Conservation (phyloP, 306 rosid species). For the Cucumis cinereus region DNA sequence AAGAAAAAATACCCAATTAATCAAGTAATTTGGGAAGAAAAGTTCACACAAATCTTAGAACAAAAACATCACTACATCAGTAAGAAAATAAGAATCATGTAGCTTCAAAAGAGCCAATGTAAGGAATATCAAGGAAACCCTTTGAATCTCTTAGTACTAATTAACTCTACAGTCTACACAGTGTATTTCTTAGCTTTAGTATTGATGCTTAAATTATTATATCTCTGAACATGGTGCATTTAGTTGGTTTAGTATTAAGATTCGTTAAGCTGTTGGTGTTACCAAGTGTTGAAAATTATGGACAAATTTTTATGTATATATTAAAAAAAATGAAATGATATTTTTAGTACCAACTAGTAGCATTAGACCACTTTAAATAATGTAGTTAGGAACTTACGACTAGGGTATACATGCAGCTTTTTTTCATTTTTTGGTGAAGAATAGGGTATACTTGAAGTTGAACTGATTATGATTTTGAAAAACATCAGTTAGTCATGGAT, state of each 20-base stretch:
- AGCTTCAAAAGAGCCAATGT: too few relatives aligned
- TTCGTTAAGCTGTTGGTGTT: background rate
- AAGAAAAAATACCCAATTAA: too few relatives aligned
- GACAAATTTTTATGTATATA: background rate
- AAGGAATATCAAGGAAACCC: too few relatives aligned
- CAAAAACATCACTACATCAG: too few relatives aligned
- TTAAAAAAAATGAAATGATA: background rate
- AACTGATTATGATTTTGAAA: too few relatives aligned
- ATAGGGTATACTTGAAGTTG: too few relatives aligned
- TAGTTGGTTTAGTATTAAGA: background rate
- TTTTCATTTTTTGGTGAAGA: too few relatives aligned
- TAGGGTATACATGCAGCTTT: too few relatives aligned
- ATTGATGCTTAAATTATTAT: background rate
- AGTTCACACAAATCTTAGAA: too few relatives aligned
- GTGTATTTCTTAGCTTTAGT: background rate
- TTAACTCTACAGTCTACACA: background rate
- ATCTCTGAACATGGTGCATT: background rate
- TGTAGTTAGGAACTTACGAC: too few relatives aligned
- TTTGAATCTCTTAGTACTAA: background rate
- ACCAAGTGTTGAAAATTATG: background rate
- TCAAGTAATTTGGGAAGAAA: too few relatives aligned
- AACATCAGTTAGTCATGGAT: background rate
- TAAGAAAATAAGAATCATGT: too few relatives aligned
- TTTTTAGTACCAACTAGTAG: background rate
- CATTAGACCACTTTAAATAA: background rate